phyloP scores from a whole-genome alignment of 495 filamentous ascomycete genomes.

The Wilcoxina mikolae region DNA sequence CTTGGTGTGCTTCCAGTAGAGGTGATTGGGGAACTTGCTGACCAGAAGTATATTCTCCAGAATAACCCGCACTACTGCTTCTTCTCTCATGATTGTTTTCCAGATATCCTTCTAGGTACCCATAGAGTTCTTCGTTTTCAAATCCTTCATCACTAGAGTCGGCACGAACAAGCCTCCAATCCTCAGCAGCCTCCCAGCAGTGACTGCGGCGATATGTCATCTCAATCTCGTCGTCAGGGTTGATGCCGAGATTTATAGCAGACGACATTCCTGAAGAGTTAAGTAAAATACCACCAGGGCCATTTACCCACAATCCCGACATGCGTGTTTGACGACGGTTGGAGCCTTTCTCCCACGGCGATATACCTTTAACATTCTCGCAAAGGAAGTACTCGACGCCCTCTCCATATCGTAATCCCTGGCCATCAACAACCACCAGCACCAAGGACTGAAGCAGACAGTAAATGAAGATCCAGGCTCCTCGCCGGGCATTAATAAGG shows the following conservation, averaged over 20 bases:
- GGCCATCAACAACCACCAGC: constrained; percentile 76
- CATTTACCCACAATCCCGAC: constrained; percentile 71
- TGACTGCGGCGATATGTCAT: constrained; percentile 81
- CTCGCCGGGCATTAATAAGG: constrained; percentile 59
- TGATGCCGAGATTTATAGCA: not conserved
- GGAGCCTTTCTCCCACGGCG: constrained; percentile 71
- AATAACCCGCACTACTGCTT: not conserved
- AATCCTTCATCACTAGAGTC: not conserved
- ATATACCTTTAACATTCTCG: constrained; percentile 63
- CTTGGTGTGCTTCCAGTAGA: not conserved
- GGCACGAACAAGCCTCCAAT: constrained; percentile 21
- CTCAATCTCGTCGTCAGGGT: constrained; percentile 62
- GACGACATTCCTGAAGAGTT: constrained; percentile 65
- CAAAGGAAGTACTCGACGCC: constrained; percentile 96
- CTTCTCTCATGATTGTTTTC: not conserved
- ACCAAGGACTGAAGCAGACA: constrained; percentile 79
- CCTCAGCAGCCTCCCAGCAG: constrained; percentile 67
- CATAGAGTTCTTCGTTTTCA: not conserved
- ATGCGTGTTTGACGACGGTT: constrained; percentile 42
- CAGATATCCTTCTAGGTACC: not conserved
- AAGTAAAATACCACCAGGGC: constrained; percentile 40
- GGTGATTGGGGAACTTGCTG: not conserved
- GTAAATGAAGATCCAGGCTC: constrained; percentile 93
- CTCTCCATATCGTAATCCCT: constrained; percentile 57
- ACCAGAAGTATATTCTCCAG: not conserved